Evolutionary conservation across 495 filamentous ascomycete genomes (phyloP).

Genomic region (Penicillium coffeae): DNA sequence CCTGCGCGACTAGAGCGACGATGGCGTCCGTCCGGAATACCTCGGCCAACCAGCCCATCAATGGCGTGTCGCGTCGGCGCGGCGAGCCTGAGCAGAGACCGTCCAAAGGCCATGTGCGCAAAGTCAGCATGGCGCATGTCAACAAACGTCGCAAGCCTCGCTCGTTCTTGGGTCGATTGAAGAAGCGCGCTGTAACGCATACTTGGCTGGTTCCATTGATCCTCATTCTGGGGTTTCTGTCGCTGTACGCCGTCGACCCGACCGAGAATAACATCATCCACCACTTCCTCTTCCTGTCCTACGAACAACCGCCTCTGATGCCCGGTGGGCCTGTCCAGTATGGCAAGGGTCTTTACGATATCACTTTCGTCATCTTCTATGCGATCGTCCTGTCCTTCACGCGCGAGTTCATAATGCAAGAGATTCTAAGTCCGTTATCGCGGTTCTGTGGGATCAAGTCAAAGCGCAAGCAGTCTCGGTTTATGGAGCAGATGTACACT

Average conservation of each 20-base stretch:
- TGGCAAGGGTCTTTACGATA: conserved; percentile 77
- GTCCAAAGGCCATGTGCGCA: neutral
- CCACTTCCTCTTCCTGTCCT: conserved; percentile 83
- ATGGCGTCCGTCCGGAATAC: neutral
- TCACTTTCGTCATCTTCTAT: conserved; percentile 81
- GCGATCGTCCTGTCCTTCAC: conserved; percentile 78
- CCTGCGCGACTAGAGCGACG: neutral
- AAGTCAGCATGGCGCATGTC: neutral
- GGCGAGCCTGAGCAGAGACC: neutral
- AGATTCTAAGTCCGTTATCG: conserved; percentile 68
- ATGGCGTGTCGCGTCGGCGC: conserved; percentile 1
- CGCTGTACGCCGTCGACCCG: conserved; percentile 67
- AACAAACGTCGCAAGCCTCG: conserved; percentile 14
- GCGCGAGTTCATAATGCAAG: conserved; percentile 90
- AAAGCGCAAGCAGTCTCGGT: conserved; percentile 71
- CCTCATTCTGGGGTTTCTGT: conserved; percentile 53
- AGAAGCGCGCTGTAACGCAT: neutral
- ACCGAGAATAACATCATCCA: conserved; percentile 68
- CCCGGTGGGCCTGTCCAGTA: conserved; percentile 54
- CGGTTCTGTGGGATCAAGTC: conserved; percentile 56
- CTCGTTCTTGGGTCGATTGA: conserved; percentile 51
- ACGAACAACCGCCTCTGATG: conserved; percentile 50
- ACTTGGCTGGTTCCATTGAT: conserved; percentile 73
- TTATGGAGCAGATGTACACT: conserved; percentile 92
- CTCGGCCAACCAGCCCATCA: neutral